phyloP scores from a whole-genome alignment of 345 rosid genomes.

The Brassica juncea region DNA sequence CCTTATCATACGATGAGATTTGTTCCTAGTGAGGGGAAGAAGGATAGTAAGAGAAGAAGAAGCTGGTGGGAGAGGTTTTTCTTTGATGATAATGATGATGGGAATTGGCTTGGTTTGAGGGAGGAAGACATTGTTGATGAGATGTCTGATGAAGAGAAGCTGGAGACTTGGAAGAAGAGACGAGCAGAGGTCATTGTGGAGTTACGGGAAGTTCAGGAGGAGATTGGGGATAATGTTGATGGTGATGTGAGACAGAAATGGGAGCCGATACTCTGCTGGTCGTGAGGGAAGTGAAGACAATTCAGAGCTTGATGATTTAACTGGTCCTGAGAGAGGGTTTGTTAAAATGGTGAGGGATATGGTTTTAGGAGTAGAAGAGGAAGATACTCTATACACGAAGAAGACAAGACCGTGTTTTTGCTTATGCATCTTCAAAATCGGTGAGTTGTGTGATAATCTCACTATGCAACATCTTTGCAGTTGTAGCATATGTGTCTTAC shows the following conservation, averaged over 20 bases:
- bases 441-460: slow-evolving; percentile 43
- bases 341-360: slow-evolving; percentile 65
- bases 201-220: slow-evolving; percentile 82
- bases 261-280: slow-evolving; percentile 48
- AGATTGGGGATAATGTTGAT: slow-evolving; percentile 18
- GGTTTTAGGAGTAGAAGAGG: slow-evolving; percentile 74
- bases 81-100: slow-evolving; percentile 68
- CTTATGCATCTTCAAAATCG: slow-evolving; percentile 76
- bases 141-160: slow-evolving; percentile 58
- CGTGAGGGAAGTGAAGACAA: slow-evolving; percentile 33
- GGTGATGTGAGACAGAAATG: slow-evolving; percentile 66
- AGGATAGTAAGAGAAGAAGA: slow-evolving; percentile 45
- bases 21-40: slow-evolving; percentile 47
- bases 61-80: slow-evolving; percentile 89
- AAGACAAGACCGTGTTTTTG: slow-evolving; percentile 71
- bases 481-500: not conserved
- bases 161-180: slow-evolving; percentile 92
- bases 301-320: slow-evolving; percentile 37
- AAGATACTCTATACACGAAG: slow-evolving; percentile 82
- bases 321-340: slow-evolving; percentile 54
- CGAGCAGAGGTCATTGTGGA: slow-evolving; percentile 91
- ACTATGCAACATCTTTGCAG: not conserved
- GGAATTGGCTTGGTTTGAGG: slow-evolving; percentile 80
- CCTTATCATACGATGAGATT: slow-evolving; percentile 40
- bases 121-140: slow-evolving; percentile 60